Conservation (phyloP, 192 early-diverging fungal species). For the Entrophospora sp. region DNA sequence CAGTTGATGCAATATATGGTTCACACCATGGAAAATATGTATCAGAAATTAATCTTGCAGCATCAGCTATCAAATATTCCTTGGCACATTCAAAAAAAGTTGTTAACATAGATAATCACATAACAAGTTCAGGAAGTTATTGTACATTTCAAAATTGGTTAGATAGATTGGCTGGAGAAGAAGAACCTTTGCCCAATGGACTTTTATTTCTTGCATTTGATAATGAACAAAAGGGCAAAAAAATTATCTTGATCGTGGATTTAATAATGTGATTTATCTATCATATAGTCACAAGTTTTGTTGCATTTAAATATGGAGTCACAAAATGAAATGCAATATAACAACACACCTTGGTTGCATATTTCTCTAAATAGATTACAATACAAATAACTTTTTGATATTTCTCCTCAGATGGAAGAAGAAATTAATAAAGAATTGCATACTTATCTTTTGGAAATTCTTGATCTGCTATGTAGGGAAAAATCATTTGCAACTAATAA, state of each 20-base stretch:
- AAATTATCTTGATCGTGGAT: constrained; percentile 1
- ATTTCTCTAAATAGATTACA: constrained; percentile 7
- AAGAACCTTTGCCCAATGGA: neutral
- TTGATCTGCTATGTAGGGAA: neutral
- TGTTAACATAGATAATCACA: neutral
- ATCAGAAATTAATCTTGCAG: no score
- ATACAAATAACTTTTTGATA: neutral
- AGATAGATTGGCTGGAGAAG: neutral
- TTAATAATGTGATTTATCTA: no score
- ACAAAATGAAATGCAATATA: neutral
- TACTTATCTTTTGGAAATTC: neutral
- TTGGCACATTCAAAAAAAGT: neutral
- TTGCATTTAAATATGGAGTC: no score
- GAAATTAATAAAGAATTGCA: no score
- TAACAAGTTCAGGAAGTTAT: constrained; percentile 8
- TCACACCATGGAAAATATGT: no score
- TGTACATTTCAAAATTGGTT: neutral
- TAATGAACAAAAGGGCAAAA: constrained; percentile 1
- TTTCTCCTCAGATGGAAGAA: neutral
- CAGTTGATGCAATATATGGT: no score
- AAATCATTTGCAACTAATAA: no score
- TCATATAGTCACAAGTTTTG: no score
- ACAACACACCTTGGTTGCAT: neutral
- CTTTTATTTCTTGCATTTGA: no score
- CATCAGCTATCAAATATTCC: constrained; percentile 1